Conservation (phyloP, 2,329 filamentous ascomycete species). For the Chalaropsis ovoidea region DNA sequence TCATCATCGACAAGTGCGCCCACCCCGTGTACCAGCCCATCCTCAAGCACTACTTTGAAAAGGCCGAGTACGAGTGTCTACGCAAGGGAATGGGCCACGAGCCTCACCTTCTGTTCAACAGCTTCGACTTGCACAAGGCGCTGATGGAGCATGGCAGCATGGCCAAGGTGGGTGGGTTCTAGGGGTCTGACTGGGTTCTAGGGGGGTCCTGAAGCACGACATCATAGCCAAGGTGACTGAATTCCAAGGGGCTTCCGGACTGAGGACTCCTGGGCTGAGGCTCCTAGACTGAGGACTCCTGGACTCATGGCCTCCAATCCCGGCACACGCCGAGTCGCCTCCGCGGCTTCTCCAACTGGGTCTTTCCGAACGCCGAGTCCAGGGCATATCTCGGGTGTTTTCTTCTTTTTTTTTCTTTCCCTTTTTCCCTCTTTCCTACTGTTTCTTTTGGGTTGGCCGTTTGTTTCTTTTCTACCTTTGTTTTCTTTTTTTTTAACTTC, state of each 20-base stretch:
- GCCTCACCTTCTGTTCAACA: constrained; percentile 76
- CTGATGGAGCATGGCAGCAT: constrained; percentile 75
- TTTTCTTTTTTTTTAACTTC: not conserved
- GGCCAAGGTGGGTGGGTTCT: constrained; percentile 53
- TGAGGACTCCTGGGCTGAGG: too few species aligned
- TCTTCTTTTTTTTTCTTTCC: not conserved
- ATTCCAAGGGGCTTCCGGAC: not conserved
- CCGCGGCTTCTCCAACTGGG: not conserved
- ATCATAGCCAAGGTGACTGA: too few species aligned
- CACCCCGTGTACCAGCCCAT: constrained; percentile 80
- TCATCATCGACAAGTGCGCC: constrained; percentile 79
- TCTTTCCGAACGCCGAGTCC: constrained; percentile 5
- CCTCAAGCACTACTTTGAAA: constrained; percentile 70
- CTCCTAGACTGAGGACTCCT: too few species aligned
- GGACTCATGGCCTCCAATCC: not conserved
- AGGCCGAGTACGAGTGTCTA: constrained; percentile 76
- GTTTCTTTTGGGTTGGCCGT: constrained; percentile 1
- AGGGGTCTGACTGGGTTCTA: constrained; percentile 18
- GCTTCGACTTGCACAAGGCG: constrained; percentile 82
- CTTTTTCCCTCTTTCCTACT: not conserved
- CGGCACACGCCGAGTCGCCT: not conserved
- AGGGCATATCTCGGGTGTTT: not conserved
- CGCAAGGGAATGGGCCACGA: constrained; percentile 83
- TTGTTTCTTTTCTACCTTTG: not conserved
- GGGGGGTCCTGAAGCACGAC: not conserved